Percentiles rank a stretch among this genome's conserved stretches.
Evolutionary conservation across 495 filamentous ascomycete genomes (phyloP).

Genomic region (Xylaria nigripes): DNA sequence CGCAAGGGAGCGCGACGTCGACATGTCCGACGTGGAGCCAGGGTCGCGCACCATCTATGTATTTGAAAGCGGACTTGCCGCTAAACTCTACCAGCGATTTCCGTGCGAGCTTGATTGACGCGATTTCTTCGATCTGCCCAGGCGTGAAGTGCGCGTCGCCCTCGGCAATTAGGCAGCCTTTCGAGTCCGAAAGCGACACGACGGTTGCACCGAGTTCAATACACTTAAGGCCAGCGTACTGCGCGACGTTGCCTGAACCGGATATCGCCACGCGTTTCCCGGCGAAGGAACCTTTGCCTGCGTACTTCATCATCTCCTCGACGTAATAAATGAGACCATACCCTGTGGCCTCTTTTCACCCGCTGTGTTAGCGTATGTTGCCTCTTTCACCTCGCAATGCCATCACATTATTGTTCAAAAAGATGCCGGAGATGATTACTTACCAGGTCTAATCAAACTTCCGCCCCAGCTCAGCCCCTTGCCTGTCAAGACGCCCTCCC

Average conservation of each 20-base stretch:
- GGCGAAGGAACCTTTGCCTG: conserved; percentile 75
- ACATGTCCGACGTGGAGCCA: conserved; percentile 84
- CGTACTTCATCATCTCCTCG: conserved; percentile 89
- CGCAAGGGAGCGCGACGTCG: conserved; percentile 85
- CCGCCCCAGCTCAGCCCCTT: conserved; percentile 94
- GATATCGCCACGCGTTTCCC: conserved; percentile 96
- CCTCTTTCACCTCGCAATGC: too few relatives aligned
- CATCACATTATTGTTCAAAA: too few relatives aligned
- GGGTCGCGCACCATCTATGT: conserved; percentile 79
- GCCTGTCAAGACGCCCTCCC: conserved; percentile 89
- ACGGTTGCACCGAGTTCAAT: conserved; percentile 93
- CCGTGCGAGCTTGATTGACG: conserved; percentile 76
- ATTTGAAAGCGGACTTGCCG: conserved; percentile 60
- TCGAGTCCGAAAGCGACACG: conserved; percentile 88
- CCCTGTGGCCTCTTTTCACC: conserved; percentile 70
- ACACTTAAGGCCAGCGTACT: conserved; percentile 94
- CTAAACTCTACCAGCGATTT: conserved; percentile 62
- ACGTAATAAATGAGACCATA: conserved; percentile 98
- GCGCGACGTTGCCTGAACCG: conserved; percentile 95
- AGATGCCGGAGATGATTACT: neutral
- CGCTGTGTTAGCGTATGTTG: conserved; percentile 1
- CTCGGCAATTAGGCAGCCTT: conserved; percentile 68
- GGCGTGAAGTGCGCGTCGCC: conserved; percentile 60
- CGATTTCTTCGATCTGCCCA: conserved; percentile 69
- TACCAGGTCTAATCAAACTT: conserved; percentile 73